A percentile compares a stretch with the other conserved stretches of the same genome.
Conservation (phyloP, 2,329 filamentous ascomycete species). For the Colletotrichum brevisporum region DNA sequence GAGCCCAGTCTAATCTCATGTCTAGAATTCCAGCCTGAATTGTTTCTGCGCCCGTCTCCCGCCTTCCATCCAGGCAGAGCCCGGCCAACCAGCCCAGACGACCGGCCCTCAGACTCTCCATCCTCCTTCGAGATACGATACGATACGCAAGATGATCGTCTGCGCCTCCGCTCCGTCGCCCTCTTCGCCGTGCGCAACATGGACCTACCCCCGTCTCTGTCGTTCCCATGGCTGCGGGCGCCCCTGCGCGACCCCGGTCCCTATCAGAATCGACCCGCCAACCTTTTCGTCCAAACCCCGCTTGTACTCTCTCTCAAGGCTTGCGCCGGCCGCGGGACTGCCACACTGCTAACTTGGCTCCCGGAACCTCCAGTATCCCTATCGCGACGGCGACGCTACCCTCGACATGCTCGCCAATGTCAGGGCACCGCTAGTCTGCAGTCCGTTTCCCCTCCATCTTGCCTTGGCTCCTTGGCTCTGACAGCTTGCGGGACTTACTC, state of each 20-base stretch:
- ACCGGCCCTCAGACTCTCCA: neutral
- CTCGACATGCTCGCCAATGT: conserved; percentile 13
- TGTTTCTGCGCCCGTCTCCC: neutral
- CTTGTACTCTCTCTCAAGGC: conserved; percentile 19
- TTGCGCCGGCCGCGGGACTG: conserved; percentile 24
- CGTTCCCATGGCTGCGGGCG: conserved; percentile 32
- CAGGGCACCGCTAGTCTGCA: conserved; percentile 13
- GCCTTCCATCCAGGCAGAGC: conserved; percentile 16
- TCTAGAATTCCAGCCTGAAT: neutral
- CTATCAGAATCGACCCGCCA: conserved; percentile 28
- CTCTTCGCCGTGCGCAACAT: conserved; percentile 27
- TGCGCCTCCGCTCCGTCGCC: neutral
- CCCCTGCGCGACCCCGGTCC: conserved; percentile 31
- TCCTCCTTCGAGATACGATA: neutral
- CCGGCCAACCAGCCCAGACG: conserved; percentile 10
- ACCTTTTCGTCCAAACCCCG: conserved; percentile 38
- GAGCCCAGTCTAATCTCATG: neutral
- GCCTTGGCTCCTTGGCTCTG: conserved; percentile 12
- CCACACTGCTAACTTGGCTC: conserved; percentile 35
- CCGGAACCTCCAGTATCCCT: conserved; percentile 14
- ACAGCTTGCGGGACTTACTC: neutral
- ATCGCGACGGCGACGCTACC: conserved; percentile 4
- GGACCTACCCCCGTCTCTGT: conserved; percentile 27
- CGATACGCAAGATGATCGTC: neutral
- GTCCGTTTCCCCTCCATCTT: conserved; percentile 7